Conservation (phyloP, 2,329 filamentous ascomycete species). For the Neonectria hederae region DNA sequence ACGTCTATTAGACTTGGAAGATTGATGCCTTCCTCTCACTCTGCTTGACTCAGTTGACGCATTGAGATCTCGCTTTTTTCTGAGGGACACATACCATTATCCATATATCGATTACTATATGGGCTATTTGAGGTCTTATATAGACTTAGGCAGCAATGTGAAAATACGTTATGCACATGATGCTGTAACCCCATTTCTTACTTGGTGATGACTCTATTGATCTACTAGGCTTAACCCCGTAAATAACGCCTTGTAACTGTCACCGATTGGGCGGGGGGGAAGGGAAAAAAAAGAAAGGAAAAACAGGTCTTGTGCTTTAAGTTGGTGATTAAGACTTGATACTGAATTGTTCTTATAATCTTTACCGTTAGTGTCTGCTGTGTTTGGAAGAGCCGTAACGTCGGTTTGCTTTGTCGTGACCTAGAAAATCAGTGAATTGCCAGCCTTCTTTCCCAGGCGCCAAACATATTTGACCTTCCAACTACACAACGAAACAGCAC, state of each 20-base stretch:
- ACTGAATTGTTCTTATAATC: not conserved
- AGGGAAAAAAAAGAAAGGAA: not conserved
- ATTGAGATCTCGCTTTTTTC: constrained; percentile 61
- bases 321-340: not conserved
- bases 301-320: not conserved
- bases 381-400: not conserved
- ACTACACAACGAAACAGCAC: constrained; percentile 24
- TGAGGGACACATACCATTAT: constrained; percentile 52
- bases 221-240: not conserved
- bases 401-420: not conserved
- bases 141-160: not conserved
- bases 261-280: too few species aligned
- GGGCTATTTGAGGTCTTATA: not conserved
- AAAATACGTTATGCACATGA: too few species aligned
- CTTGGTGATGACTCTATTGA: not conserved
- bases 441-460: constrained; percentile 23
- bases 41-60: constrained; percentile 56
- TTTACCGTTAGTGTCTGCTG: not conserved
- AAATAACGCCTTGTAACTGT: too few species aligned
- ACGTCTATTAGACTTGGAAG: constrained; percentile 65
- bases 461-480: constrained; percentile 29
- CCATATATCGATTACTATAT: not conserved
- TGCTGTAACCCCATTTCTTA: not conserved
- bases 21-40: constrained; percentile 62
- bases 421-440: not conserved